Conservation (phyloP, 1,139 yeast species). For the Saccharomyces hybrid region DNA sequence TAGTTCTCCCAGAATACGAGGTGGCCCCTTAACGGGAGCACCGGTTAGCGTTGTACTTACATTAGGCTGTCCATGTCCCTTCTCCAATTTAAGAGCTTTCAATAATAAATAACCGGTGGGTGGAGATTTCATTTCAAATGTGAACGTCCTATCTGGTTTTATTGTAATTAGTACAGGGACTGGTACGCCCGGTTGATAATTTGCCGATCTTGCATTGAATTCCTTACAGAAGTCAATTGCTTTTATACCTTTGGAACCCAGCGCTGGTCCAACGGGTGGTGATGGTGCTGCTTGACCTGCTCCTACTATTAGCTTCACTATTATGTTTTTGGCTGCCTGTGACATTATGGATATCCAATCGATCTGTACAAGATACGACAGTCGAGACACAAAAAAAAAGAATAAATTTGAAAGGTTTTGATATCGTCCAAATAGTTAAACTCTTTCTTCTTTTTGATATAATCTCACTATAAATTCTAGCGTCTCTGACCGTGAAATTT, state of each 20-base stretch:
- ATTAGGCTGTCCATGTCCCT: slow-evolving; percentile 47
- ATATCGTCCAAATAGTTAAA: neutral
- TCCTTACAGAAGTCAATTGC: slow-evolving; percentile 98
- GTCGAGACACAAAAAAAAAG: neutral
- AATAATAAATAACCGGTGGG: slow-evolving; percentile 82
- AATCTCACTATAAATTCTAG: too few species aligned
- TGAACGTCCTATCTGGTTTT: slow-evolving; percentile 84
- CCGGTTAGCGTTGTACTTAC: slow-evolving; percentile 8
- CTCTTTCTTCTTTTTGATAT: too few species aligned
- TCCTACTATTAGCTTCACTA: slow-evolving; percentile 89
- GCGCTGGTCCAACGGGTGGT: slow-evolving; percentile 98
- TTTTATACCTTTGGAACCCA: slow-evolving; percentile 97
- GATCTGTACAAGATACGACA: neutral
- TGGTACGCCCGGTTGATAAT: slow-evolving; percentile 76
- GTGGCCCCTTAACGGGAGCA: slow-evolving; percentile 3
- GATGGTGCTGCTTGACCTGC: slow-evolving; percentile 99
- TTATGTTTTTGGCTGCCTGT: slow-evolving; percentile 33
- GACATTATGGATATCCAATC: slow-evolving; percentile 18
- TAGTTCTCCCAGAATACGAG: slow-evolving; percentile 54
- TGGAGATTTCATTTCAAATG: slow-evolving; percentile 84
- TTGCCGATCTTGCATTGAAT: slow-evolving; percentile 93
- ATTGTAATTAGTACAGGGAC: slow-evolving; percentile 79
- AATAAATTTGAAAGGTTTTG: neutral
- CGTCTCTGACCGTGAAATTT: too few species aligned
- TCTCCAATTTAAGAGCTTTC: slow-evolving; percentile 75